Percentiles rank a stretch among this genome's conserved stretches.
Evolutionary conservation across 169 alveolate genomes (phyloP).

Genomic region (Sarcocystis neurona): DNA sequence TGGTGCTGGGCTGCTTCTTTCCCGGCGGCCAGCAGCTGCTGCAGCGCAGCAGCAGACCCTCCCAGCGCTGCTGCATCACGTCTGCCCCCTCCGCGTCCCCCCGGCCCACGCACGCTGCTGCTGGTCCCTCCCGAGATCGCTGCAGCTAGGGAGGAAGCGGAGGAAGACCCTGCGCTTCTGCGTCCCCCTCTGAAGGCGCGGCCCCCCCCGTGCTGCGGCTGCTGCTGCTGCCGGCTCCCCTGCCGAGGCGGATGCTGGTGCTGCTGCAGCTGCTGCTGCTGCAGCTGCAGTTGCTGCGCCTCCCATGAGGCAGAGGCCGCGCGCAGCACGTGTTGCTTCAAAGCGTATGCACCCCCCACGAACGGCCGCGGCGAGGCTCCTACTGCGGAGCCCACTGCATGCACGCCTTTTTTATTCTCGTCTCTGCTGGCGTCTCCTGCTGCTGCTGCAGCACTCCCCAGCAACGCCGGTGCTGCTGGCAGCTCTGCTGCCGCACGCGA

Average conservation of each 20-base stretch:
- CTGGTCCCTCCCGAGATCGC: not conserved
- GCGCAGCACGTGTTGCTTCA: not conserved
- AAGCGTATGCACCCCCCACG: not conserved
- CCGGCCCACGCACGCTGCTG: not conserved
- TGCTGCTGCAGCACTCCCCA: slow-evolving; percentile 36
- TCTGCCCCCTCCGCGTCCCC: slow-evolving; percentile 6
- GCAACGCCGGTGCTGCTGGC: slow-evolving; percentile 20
- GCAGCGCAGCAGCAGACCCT: too few species aligned
- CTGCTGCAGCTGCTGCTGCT: slow-evolving; percentile 8
- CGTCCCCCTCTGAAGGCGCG: not conserved
- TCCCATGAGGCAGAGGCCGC: not conserved
- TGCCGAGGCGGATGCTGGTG: not conserved
- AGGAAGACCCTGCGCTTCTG: slow-evolving; percentile 8
- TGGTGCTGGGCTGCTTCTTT: not conserved
- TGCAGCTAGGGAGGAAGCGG: not conserved
- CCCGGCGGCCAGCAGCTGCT: not conserved
- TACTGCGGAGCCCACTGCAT: not conserved
- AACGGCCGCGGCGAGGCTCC: slow-evolving; percentile 2
- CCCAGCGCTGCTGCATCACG: not conserved
- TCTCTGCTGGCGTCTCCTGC: not conserved
- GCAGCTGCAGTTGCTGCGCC: not conserved
- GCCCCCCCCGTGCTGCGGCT: not conserved
- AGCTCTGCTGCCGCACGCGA: not conserved
- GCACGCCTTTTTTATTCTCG: not conserved
- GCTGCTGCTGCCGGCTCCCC: slow-evolving; percentile 21